Evolutionary conservation across 768 basidiomycete species (phyloP), one percentile per base, ranked within the genome.

Genomic region (Tricholoma furcatifolium): DNA sequence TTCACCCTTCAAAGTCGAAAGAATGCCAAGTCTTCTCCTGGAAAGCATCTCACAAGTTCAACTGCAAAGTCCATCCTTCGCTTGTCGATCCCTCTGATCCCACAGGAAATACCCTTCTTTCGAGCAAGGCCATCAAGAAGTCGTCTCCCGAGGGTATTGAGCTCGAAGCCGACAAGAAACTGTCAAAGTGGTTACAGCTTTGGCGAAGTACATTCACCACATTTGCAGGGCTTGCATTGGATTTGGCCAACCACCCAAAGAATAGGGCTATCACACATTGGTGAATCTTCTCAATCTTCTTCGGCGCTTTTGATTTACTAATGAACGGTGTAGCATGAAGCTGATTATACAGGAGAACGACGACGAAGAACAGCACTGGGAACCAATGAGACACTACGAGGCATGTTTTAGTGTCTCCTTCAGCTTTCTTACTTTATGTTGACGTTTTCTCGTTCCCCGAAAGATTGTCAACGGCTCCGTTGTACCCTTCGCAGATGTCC

Each of bases 21-120:
- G 44, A 53, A 47, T 60, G 59, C 15, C 59, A 60, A 43, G 39
- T 31, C 2, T 8, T 36, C 14, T 57, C 59, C 8, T 60, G 56
- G 59, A 60, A 60, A 55, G 47, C 44, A 1, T 55, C 45, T 32
- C 59, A 60, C 40, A 60, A 57, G 47, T 21, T 39, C 36, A 55
- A 23, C 43, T 57, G 51, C 38, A 50, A 40, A 36, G 20, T 42
- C 4, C 55, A 57, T 31, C 51, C 51, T 24, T 55, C 54, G 2
- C 47, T 55, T 20, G 46, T 43, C 17, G 54, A 44, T 20, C 41
- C 53, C 11, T 41, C 18, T 18, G 43, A 44, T 20, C 56, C 50
- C 15, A 41, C 31, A 8, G 42, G 49, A 17, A 27, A 27, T 7
- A 27, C 27, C 27, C 34, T 39, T 4, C 14, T 47, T 30, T 41